Evolutionary conservation across 345 rosid species (phyloP).

Genomic region (Lumnitzera racemosa): DNA sequence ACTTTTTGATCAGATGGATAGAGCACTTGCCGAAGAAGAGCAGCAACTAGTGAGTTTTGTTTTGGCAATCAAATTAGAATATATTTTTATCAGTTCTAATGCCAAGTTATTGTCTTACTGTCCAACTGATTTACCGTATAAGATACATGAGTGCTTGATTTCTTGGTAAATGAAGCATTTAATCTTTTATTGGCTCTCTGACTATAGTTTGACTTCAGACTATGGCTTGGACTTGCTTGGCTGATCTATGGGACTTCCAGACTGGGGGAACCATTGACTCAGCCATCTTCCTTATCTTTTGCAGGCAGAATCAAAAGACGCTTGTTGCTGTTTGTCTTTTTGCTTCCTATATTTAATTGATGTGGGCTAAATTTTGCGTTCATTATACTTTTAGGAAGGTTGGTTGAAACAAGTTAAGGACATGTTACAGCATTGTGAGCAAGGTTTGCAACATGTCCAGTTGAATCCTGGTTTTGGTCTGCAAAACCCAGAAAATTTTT

Average conservation of each 20-base stretch:
- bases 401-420: constrained; percentile 66
- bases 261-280: no score
- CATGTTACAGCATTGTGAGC: constrained; percentile 69
- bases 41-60: constrained; percentile 58
- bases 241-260: no score
- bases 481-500: constrained; percentile 28
- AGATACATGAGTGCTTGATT: not conserved
- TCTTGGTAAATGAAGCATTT: no score
- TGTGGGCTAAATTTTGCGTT: not conserved
- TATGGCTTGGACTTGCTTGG: no score
- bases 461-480: constrained; percentile 25
- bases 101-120: not conserved
- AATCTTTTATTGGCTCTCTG: no score
- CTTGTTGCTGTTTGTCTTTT: not conserved
- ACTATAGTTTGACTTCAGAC: no score
- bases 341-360: not conserved
- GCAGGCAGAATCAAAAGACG: no score
- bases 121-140: not conserved
- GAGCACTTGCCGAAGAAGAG: constrained; percentile 75
- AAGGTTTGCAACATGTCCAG: constrained; percentile 57
- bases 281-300: no score
- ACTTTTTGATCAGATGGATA: constrained; percentile 72
- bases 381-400: constrained; percentile 52
- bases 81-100: not conserved
- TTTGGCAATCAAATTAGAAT: not conserved